phyloP scores from a whole-genome alignment of 805 yeast genomes.

The Saccharomyces jurei region DNA sequence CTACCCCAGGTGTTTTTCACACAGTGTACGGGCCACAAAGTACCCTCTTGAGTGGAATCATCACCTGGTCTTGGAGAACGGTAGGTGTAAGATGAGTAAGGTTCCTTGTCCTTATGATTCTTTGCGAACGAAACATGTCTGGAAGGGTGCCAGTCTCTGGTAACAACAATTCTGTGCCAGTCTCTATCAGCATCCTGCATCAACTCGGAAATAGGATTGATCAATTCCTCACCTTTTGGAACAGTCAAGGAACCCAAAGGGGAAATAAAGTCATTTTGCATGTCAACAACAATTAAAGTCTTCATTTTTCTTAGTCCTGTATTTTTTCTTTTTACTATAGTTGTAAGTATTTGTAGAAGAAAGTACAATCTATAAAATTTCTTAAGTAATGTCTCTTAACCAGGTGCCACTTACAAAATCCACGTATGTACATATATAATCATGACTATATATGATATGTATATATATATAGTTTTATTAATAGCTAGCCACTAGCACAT shows the following conservation, averaged over 20 bases:
- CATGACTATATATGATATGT: neutral
- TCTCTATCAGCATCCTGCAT: slow-evolving; percentile 31
- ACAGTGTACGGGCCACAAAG: slow-evolving; percentile 90
- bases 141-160: slow-evolving; percentile 84
- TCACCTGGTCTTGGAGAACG: slow-evolving; percentile 39
- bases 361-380: neutral
- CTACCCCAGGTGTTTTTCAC: slow-evolving; percentile 66
- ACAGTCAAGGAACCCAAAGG: slow-evolving; percentile 74
- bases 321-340: neutral
- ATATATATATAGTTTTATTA: neutral
- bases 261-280: slow-evolving; percentile 83
- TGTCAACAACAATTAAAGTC: slow-evolving; percentile 70
- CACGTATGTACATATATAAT: too few species aligned
- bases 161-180: slow-evolving; percentile 63
- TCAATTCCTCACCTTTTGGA: slow-evolving; percentile 48
- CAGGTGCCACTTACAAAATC: neutral
- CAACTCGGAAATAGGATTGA: slow-evolving; percentile 44
- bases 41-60: slow-evolving; percentile 32
- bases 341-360: neutral
- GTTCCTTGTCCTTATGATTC: slow-evolving; percentile 43
- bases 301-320: slow-evolving; percentile 4
- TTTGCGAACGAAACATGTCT: slow-evolving; percentile 79
- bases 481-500: neutral
- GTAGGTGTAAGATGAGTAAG: slow-evolving; percentile 41
- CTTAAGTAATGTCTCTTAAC: neutral